These are phyloP conservation scores for Pouteria campechiana DNA, from an alignment of 179 eudicot species.

Conservation along the genomic window DNA sequence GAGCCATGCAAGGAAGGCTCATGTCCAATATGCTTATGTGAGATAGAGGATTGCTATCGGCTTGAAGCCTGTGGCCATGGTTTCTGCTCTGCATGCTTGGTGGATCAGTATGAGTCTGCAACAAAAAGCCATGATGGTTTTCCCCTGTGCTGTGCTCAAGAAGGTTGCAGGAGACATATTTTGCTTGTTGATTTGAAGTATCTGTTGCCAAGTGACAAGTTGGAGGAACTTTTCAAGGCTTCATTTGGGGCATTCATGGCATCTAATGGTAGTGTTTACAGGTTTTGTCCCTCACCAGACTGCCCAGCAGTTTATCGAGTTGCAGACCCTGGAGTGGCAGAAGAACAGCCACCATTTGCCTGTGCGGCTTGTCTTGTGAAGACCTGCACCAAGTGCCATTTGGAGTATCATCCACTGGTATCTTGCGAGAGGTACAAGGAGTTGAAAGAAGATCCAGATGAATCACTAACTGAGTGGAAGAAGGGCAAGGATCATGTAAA, in stretches of 20 bases:
- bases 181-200: conserved; percentile 46
- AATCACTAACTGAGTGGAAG: conserved; percentile 65
- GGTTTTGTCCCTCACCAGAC: conserved; percentile 93
- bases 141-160: conserved; percentile 46
- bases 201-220: conserved; percentile 40
- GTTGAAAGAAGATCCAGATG: conserved; percentile 80
- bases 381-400: conserved; percentile 74
- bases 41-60: conserved; percentile 51
- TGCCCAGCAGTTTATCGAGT: conserved; percentile 74
- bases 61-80: conserved; percentile 61
- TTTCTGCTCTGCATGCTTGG: conserved; percentile 62
- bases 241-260: conserved; percentile 63
- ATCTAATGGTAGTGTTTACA: conserved; percentile 39
- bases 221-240: conserved; percentile 77
- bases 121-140: conserved; percentile 59
- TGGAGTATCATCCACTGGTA: conserved; percentile 61
- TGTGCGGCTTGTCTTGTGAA: conserved; percentile 82
- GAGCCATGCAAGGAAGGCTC: conserved; percentile 10
- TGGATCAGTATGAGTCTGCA: conserved; percentile 89
- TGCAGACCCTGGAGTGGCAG: conserved; percentile 12
- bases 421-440: conserved; percentile 72
- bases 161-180: conserved; percentile 48
- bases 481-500: conserved; percentile 72
- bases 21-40: conserved; percentile 84
- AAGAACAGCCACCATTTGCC: conserved; percentile 39